These are phyloP conservation scores for Rhododendron ferrugineum DNA, from an alignment of 148 eudicot genomes.

Conservation along the genomic window DNA sequence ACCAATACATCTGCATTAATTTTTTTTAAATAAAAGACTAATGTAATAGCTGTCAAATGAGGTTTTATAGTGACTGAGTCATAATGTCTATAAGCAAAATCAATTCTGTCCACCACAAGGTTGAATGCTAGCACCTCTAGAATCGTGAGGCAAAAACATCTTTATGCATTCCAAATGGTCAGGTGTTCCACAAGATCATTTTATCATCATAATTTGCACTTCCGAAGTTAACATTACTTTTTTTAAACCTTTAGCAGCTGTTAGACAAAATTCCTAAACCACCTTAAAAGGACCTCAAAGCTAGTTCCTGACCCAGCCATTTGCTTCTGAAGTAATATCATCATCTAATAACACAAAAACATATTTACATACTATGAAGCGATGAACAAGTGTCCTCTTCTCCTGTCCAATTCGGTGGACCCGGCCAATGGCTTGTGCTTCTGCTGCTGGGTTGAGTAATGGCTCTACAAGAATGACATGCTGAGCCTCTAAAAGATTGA, in stretches of 20 bases:
- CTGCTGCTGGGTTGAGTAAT: constrained; percentile 89
- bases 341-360: background rate
- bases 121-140: background rate
- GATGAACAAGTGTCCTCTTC: constrained; percentile 72
- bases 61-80: background rate
- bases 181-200: background rate
- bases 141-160: background rate
- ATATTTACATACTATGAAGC: constrained; percentile 59
- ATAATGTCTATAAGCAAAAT: background rate
- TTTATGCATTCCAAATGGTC: background rate
- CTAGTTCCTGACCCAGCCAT: background rate
- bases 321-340: background rate
- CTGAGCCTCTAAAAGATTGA: constrained; percentile 93
- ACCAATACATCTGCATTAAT: background rate
- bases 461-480: constrained; percentile 97
- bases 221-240: background rate
- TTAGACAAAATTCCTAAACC: background rate
- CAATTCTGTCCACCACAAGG: background rate
- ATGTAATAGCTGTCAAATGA: background rate
- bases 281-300: background rate
- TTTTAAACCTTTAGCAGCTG: background rate
- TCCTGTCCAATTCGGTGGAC: constrained; percentile 92
- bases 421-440: constrained; percentile 94
- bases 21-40: background rate
- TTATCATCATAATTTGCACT: background rate